A percentile compares a stretch with the other conserved stretches of the same genome.
Conservation (phyloP, 345 rosid species). For the Brassica juncea region DNA sequence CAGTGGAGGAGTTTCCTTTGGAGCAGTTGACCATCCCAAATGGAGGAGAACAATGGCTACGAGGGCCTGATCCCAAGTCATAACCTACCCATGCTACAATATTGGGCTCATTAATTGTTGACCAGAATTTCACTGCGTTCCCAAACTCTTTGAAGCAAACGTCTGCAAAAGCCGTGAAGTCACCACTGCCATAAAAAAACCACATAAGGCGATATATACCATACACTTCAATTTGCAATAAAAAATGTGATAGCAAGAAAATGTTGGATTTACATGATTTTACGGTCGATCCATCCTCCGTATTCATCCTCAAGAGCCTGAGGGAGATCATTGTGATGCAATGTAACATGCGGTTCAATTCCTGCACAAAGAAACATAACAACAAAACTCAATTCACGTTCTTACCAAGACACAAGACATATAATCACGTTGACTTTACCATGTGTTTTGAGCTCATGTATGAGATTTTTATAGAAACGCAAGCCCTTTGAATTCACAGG, state of each 20-base stretch:
- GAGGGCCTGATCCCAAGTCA: neutral
- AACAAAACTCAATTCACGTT: neutral
- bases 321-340: neutral
- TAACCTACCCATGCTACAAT: neutral
- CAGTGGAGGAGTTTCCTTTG: neutral
- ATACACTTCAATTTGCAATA: neutral
- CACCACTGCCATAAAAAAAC: neutral
- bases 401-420: neutral
- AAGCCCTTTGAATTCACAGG: slow-evolving; percentile 35
- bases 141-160: neutral
- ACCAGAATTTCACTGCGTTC: neutral
- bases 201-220: neutral
- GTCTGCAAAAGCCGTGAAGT: neutral
- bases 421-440: slow-evolving; percentile 30
- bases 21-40: neutral
- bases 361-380: neutral
- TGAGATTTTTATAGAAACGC: slow-evolving; percentile 52
- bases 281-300: neutral
- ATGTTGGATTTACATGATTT: neutral
- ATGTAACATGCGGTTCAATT: neutral
- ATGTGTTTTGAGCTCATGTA: slow-evolving; percentile 47
- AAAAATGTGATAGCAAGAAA: neutral
- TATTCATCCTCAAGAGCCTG: neutral
- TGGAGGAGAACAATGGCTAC: neutral
- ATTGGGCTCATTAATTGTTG: neutral